Conservation (phyloP, 2,329 filamentous ascomycete genomes). For the Triangularia setosa region DNA sequence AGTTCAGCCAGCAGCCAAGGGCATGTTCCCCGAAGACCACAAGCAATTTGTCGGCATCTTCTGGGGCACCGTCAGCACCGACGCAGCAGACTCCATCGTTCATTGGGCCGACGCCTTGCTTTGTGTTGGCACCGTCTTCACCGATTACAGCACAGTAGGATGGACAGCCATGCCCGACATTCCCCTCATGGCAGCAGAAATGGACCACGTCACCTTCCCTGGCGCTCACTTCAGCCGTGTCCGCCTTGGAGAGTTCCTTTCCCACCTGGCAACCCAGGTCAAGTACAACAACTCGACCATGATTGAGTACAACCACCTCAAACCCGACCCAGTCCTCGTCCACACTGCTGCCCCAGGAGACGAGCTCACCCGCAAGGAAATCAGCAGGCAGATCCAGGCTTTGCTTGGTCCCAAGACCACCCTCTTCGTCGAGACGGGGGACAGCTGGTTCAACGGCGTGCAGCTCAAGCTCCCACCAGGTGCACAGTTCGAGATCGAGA, state of each 20-base stretch:
- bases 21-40: conserved; percentile 30
- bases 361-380: conserved; percentile 28
- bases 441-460: conserved; percentile 31
- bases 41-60: conserved; percentile 28
- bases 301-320: conserved; percentile 28
- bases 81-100: conserved; percentile 27
- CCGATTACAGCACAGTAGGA: conserved; percentile 29
- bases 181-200: conserved; percentile 27
- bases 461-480: conserved; percentile 25
- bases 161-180: conserved; percentile 30
- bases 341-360: conserved; percentile 11
- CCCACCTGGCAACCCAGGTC: conserved; percentile 23
- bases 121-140: conserved; percentile 28
- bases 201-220: conserved; percentile 29
- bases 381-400: conserved; percentile 25
- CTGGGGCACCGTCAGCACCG: conserved; percentile 29
- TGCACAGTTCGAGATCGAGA: conserved; percentile 30
- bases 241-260: conserved; percentile 27
- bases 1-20: conserved; percentile 30
- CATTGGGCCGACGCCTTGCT: conserved; percentile 29
- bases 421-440: conserved; percentile 29
- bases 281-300: conserved; percentile 25
- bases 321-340: conserved; percentile 19
- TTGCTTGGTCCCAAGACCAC: conserved; percentile 22
- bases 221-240: conserved; percentile 28